These are phyloP conservation scores for Alternaria novae-zelandiae DNA, from an alignment of 2,329 filamentous ascomycete species.

Conservation along the genomic window DNA sequence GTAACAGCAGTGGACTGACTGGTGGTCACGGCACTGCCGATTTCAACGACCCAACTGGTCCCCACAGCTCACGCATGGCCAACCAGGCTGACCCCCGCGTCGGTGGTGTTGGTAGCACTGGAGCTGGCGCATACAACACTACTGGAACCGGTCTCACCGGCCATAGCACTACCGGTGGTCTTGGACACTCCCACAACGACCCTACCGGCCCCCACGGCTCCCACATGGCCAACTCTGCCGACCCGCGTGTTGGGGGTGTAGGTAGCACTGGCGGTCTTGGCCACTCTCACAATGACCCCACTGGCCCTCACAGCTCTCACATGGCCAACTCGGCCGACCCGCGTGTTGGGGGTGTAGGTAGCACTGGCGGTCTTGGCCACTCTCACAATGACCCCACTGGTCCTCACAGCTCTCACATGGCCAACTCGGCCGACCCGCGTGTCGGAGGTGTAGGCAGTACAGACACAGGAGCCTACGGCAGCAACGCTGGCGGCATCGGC, in stretches of 20 bases:
- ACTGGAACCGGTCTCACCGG: background rate
- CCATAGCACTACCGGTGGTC: background rate
- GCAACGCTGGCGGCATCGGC: background rate
- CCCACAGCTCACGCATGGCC: slow-evolving; percentile 32
- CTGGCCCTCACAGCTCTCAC: slow-evolving; percentile 3
- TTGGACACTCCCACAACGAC: slow-evolving; percentile 12
- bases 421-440: slow-evolving; percentile 41
- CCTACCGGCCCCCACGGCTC: slow-evolving; percentile 46
- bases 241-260: slow-evolving; percentile 29
- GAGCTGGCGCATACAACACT: background rate
- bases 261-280: background rate
- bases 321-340: slow-evolving; percentile 42
- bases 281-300: slow-evolving; percentile 1
- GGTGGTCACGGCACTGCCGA: slow-evolving; percentile 6
- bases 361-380: background rate
- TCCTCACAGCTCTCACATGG: slow-evolving; percentile 1
- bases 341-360: slow-evolving; percentile 12
- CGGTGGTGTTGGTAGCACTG: background rate
- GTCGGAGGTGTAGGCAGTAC: slow-evolving; percentile 30
- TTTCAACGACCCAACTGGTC: slow-evolving; percentile 44
- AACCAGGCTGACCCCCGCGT: slow-evolving; percentile 42
- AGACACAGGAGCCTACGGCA: slow-evolving; percentile 14
- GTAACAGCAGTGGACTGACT: slow-evolving; percentile 10
- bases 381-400: slow-evolving; percentile 1
- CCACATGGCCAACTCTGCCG: slow-evolving; percentile 24